These are phyloP conservation scores for Pleurotus citrinopileatus DNA, from an alignment of 768 basidiomycete species.

Conservation along the genomic window DNA sequence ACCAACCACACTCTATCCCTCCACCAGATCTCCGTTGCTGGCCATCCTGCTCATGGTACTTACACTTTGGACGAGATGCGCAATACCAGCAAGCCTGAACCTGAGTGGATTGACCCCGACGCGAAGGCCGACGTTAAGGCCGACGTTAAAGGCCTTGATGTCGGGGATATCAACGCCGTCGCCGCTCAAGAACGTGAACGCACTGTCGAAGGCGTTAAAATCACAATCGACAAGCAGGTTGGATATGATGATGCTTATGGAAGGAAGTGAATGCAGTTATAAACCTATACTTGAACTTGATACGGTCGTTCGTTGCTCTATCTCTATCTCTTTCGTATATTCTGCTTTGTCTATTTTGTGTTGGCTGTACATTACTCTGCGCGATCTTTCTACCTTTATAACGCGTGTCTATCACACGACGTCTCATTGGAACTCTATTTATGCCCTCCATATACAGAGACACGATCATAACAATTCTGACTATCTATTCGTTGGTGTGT, in stretches of 20 bases:
- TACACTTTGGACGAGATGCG: slow-evolving; percentile 56
- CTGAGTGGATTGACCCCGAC: slow-evolving; percentile 40
- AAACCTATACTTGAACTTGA: too few relatives aligned
- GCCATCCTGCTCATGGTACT: slow-evolving; percentile 26
- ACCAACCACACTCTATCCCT: slow-evolving; percentile 33
- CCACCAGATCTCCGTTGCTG: slow-evolving; percentile 15
- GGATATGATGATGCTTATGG: slow-evolving; percentile 26
- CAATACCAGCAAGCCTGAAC: slow-evolving; percentile 36
- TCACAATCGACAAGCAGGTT: slow-evolving; percentile 42
- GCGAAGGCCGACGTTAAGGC: slow-evolving; percentile 39
- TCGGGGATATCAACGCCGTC: slow-evolving; percentile 16
- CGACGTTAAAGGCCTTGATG: slow-evolving; percentile 32
- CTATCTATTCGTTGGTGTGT: too few relatives aligned
- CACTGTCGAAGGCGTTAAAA: slow-evolving; percentile 30
- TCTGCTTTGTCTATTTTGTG: too few relatives aligned
- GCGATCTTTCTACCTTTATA: background rate
- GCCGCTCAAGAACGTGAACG: background rate
- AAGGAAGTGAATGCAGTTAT: background rate
- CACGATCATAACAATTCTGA: too few relatives aligned
- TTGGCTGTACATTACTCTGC: background rate
- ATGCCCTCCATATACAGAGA: too few relatives aligned
- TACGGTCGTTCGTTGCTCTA: background rate
- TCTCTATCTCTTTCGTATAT: background rate
- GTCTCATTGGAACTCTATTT: too few relatives aligned
- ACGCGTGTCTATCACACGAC: background rate